Evolutionary conservation across 2,329 filamentous ascomycete species (phyloP).

Genomic region (Botrytis paeoniae): DNA sequence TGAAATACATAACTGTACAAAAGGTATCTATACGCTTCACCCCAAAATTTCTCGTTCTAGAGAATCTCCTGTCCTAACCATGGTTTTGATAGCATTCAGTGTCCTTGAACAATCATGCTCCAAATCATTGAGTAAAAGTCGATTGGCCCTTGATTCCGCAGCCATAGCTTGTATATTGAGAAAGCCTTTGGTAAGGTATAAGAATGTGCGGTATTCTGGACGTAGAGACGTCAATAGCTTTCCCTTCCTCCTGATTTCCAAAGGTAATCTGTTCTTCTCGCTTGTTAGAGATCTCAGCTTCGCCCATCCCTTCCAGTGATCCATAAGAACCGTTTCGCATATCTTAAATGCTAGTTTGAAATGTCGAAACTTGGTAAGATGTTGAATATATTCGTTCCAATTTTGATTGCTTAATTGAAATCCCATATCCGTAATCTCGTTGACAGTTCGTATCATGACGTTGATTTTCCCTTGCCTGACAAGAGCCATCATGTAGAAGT

Average conservation of each 20-base stretch:
- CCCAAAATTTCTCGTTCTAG: conserved; percentile 29
- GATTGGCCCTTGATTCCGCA: conserved; percentile 30
- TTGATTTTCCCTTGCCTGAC: conserved; percentile 51
- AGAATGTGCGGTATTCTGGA: conserved; percentile 34
- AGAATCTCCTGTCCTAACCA: conserved; percentile 31
- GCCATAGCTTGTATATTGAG: conserved; percentile 33
- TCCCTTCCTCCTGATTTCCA: conserved; percentile 29
- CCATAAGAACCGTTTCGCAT: conserved; percentile 77
- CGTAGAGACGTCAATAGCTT: conserved; percentile 29
- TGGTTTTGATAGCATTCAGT: conserved; percentile 34
- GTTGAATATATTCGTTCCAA: conserved; percentile 76
- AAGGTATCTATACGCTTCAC: not conserved
- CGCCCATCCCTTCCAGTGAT: conserved; percentile 72
- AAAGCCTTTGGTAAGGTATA: conserved; percentile 33
- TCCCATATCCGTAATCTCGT: conserved; percentile 54
- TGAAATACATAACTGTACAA: not conserved
- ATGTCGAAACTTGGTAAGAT: conserved; percentile 58
- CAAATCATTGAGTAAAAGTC: conserved; percentile 31
- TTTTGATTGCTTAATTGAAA: conserved; percentile 73
- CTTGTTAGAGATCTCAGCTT: conserved; percentile 26
- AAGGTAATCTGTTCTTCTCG: conserved; percentile 30
- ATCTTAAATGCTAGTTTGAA: conserved; percentile 66
- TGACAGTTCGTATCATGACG: conserved; percentile 50
- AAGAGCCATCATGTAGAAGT: conserved; percentile 50
- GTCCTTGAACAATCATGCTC: conserved; percentile 35